Evolutionary conservation across 23 red algal species (phyloP).

Genomic region (Agarophyton chilense): DNA sequence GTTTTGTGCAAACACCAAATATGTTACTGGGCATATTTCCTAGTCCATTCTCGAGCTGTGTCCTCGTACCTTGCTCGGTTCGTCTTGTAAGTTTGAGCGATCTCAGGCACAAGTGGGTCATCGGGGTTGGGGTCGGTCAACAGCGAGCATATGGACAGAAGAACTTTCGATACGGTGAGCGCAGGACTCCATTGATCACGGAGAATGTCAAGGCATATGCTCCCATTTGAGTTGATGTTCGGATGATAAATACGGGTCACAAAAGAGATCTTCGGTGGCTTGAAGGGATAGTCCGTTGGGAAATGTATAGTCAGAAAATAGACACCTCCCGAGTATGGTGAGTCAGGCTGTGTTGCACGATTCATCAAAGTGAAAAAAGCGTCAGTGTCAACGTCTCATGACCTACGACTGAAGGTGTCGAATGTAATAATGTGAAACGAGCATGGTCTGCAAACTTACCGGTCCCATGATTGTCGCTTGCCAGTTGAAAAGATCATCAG

Average conservation of each 20-base stretch:
- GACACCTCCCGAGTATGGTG: conserved; percentile 95
- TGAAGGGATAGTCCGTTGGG: conserved; percentile 99
- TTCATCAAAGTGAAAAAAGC: no score
- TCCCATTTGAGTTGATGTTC: conserved; percentile 99
- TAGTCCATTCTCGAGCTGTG: conserved; percentile 97
- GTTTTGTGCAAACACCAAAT: conserved; percentile 25
- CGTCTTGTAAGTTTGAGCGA: conserved; percentile 99
- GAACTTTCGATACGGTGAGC: conserved; percentile 96
- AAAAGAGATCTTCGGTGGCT: conserved; percentile 98
- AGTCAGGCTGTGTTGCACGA: conserved; percentile 82
- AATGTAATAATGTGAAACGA: no score
- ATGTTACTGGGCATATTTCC: conserved; percentile 88
- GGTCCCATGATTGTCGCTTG: conserved; percentile 99
- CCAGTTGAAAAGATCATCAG: conserved; percentile 99
- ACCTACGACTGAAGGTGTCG: no score
- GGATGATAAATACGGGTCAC: conserved; percentile 98
- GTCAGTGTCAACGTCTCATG: no score
- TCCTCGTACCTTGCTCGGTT: conserved; percentile 96
- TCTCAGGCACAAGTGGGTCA: conserved; percentile 99
- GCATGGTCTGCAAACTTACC: conserved; percentile 74
- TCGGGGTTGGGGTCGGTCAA: conserved; percentile 99
- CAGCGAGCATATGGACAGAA: conserved; percentile 97
- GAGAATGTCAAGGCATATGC: conserved; percentile 98
- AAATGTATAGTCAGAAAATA: conserved; percentile 99
- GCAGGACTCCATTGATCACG: conserved; percentile 98